Percentiles rank a stretch among this genome's conserved stretches.
phyloP scores from a whole-genome alignment of 345 rosid species.

The Laguncularia racemosa region DNA sequence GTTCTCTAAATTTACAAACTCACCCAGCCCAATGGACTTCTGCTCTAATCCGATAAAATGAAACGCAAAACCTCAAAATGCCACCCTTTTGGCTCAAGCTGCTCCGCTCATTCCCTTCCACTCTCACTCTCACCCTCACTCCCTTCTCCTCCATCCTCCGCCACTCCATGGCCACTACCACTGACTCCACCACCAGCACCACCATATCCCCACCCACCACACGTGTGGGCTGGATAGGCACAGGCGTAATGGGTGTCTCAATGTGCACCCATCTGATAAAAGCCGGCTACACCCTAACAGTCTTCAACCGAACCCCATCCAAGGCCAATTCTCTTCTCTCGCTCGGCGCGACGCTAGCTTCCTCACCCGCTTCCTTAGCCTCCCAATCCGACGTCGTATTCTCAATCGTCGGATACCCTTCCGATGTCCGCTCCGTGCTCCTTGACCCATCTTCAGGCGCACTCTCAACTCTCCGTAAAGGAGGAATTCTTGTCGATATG shows the following conservation, averaged over 20 bases:
- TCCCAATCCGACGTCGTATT: conserved; percentile 75
- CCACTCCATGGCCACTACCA: conserved; percentile 54
- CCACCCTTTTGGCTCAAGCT: background rate
- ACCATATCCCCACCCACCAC: conserved; percentile 48
- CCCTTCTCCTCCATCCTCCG: conserved; percentile 17
- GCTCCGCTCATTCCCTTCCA: conserved; percentile 6
- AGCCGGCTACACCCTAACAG: conserved; percentile 73
- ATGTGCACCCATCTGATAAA: conserved; percentile 74
- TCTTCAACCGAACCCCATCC: conserved; percentile 80
- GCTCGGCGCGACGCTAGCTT: conserved; percentile 61
- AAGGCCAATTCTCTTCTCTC: conserved; percentile 75
- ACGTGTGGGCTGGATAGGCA: conserved; percentile 88
- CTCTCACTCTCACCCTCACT: conserved; percentile 2
- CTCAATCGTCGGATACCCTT: conserved; percentile 90
- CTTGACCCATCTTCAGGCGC: conserved; percentile 70
- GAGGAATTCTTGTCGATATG: conserved; percentile 87
- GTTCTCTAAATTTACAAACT: too few relatives aligned
- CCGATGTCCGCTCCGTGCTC: conserved; percentile 79
- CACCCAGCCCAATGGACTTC: too few relatives aligned
- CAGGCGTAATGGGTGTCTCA: conserved; percentile 80
- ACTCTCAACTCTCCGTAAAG: conserved; percentile 57
- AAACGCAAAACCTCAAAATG: too few relatives aligned
- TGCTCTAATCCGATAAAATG: too few relatives aligned
- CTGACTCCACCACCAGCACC: conserved; percentile 21
- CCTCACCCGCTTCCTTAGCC: conserved; percentile 61